These are phyloP conservation scores for Aspergillus alliaceus DNA, from an alignment of 2,329 filamentous ascomycete species.

Conservation along the genomic window DNA sequence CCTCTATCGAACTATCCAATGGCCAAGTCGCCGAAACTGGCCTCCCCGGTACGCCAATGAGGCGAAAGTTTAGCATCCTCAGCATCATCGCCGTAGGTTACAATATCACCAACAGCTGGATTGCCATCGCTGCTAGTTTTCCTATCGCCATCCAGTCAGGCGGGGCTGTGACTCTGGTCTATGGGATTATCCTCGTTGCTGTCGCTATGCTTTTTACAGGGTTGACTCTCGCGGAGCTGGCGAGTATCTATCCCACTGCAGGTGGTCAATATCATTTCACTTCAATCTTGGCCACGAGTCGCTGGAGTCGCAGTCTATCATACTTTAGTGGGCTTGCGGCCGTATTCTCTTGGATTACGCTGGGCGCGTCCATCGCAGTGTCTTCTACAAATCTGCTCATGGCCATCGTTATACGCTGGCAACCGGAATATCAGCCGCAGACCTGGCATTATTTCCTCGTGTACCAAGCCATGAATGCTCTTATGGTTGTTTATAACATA, in stretches of 20 bases:
- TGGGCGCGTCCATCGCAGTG: slow-evolving; percentile 20
- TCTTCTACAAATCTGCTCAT: slow-evolving; percentile 19
- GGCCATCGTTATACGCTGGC: slow-evolving; percentile 23
- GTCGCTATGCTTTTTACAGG: slow-evolving; percentile 21
- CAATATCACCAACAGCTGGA: slow-evolving; percentile 27
- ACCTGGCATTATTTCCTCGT: slow-evolving; percentile 24
- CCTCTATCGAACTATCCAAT: slow-evolving; percentile 17
- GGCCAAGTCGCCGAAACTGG: slow-evolving; percentile 20
- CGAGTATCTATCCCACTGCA: slow-evolving; percentile 30
- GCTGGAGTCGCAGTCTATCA: slow-evolving; percentile 23
- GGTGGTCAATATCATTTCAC: slow-evolving; percentile 33
- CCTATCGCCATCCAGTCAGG: slow-evolving; percentile 24
- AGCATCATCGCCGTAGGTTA: slow-evolving; percentile 25
- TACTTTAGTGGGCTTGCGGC: slow-evolving; percentile 23
- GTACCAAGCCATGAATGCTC: slow-evolving; percentile 19
- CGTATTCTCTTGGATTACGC: slow-evolving; percentile 22
- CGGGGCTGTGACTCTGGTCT: slow-evolving; percentile 21
- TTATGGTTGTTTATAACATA: slow-evolving; percentile 19
- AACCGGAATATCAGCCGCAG: slow-evolving; percentile 17
- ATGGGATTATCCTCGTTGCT: slow-evolving; percentile 23
- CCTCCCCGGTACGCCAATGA: slow-evolving; percentile 19
- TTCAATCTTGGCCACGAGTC: slow-evolving; percentile 25
- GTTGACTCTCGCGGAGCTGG: slow-evolving; percentile 28
- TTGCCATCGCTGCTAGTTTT: slow-evolving; percentile 26
- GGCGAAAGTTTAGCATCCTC: slow-evolving; percentile 24